A percentile compares a stretch with the other conserved stretches of the same genome.
Evolutionary conservation across 2,329 filamentous ascomycete genomes (phyloP).

Genomic region (Piedraia hortae): DNA sequence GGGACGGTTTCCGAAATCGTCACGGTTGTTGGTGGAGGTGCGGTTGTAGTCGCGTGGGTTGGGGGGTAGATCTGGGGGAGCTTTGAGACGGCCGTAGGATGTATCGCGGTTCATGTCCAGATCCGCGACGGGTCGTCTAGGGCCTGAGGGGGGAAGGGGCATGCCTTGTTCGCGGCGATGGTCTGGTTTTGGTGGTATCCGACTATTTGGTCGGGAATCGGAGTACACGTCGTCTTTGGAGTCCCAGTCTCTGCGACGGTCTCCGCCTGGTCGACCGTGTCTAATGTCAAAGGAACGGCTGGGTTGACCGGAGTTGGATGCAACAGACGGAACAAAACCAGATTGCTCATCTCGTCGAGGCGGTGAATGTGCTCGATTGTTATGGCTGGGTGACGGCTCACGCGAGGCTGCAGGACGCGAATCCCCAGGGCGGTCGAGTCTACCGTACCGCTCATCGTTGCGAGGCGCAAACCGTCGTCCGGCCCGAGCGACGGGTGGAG

Average conservation of each 20-base stretch:
- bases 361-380: constrained; percentile 14
- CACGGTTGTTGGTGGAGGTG: too few species aligned
- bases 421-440: constrained; percentile 18
- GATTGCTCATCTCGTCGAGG: constrained; percentile 13
- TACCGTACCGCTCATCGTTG: constrained; percentile 6
- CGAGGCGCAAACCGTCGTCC: too few species aligned
- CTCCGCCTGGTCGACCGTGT: too few species aligned
- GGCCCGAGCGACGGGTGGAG: constrained; percentile 1
- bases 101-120: too few species aligned
- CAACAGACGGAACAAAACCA: constrained; percentile 2
- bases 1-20: too few species aligned
- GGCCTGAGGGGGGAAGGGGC: constrained; percentile 23
- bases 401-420: constrained; percentile 11
- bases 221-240: constrained; percentile 1
- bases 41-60: too few species aligned
- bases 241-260: constrained; percentile 1
- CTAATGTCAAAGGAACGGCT: constrained; percentile 1
- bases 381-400: constrained; percentile 16
- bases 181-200: constrained; percentile 9
- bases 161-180: constrained; percentile 10
- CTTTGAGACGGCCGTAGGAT: too few species aligned
- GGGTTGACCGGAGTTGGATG: constrained; percentile 1
- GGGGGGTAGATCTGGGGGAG: too few species aligned
- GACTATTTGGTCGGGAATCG: constrained; percentile 10
- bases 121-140: too few species aligned